Evolutionary conservation across 257 asterid species (phyloP), one percentile per base, ranked within the genome.

Genomic region (Catharanthus roseus): DNA sequence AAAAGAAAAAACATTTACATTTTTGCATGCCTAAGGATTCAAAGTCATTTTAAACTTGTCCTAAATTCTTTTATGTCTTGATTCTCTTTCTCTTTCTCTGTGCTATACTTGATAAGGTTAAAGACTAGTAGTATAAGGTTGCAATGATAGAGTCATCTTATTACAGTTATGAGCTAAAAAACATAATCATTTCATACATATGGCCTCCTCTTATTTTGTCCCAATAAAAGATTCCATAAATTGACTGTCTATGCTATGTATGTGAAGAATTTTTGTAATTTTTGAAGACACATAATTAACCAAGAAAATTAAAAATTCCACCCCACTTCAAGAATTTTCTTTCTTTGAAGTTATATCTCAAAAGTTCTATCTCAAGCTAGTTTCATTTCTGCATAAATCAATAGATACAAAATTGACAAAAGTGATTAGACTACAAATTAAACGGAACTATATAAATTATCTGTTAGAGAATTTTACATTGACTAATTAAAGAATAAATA

Each of bases 121-220:
- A 72, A 62, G 39, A 33, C 11, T 12, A 26, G n/a, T n/a, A n/a
- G n/a, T n/a, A n/a, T 38, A 8, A 38, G 13, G 58, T 41, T 51
- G 58, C 36, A 45, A 72, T 72, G 28, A 47, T 49, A 61, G 42
- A 53, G 29, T 50, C 75, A 62, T 72, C 55, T 72, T 72, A 61
- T 56, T 31, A 29, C 60, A 62, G 55, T 72, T 47, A 72, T 72
- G 62, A 24, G 63, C 44, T 72, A 19, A 61, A 38, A 61, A 61
- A 61, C 67, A 61, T 61, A 61, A 61, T 61, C 45, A 61, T 61
- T 61, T 19, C 67, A 16, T 61, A 33, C 67, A 61, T 61, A 61
- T 61, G 67, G 67, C 67, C 67, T 61, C 67, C 67, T 36, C 24
- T 61, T 61, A 34, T 33, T 34, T 19, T 61, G 67, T 61, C 67